Evolutionary conservation across 2,329 filamentous ascomycete genomes (phyloP), one percentile per base, ranked within the genome.

Genomic region (Exophiala mesophila): DNA sequence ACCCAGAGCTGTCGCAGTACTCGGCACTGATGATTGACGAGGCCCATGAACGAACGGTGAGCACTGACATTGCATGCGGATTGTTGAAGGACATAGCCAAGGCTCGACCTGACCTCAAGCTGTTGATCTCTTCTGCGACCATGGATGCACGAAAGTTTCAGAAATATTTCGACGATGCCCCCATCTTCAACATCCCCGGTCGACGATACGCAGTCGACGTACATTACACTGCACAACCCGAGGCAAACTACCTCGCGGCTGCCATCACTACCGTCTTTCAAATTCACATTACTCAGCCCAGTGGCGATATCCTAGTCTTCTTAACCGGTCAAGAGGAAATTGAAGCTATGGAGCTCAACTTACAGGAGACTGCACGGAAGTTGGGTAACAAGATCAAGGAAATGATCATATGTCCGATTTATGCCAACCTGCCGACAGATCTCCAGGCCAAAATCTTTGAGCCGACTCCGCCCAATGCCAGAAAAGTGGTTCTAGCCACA

Each of bases 291-390:
- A 86, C 82, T 0, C 87, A 94, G 59, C 82, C 81, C 0, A 12
- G 46, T n/a, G 92, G 92, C 9, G 92, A 96, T 56, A 94, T 98
- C 13, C 68, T 98, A 3, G 87, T 97, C 2, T 98, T 98, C 63
- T 68, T 98, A 24, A 96, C 90, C 0, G 92, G 92, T 29, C 88
- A 97, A 59, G 92, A 97, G 57, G 92, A 98, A 59, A 98, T 98
- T 39, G 88, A 95, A 57, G 79, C 85, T 1, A 88, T 87, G 0
- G 86, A 92, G 57, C 80, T 83, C 54, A 85, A 88, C 53, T 76
- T 98, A 13, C 77, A 84, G 34, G 88, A 96, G 53, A 96, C 89
- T 1, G 82, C 85, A 3, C 77, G 83, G 42, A 97, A 96, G 56
- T 73, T 98, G 0, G 90, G 90, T 0, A 83, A 76, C 44, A 83